Evolutionary conservation across 2,329 filamentous ascomycete species (phyloP), one percentile per base, ranked within the genome.

Genomic region (Thermomyces lanuginosus): DNA sequence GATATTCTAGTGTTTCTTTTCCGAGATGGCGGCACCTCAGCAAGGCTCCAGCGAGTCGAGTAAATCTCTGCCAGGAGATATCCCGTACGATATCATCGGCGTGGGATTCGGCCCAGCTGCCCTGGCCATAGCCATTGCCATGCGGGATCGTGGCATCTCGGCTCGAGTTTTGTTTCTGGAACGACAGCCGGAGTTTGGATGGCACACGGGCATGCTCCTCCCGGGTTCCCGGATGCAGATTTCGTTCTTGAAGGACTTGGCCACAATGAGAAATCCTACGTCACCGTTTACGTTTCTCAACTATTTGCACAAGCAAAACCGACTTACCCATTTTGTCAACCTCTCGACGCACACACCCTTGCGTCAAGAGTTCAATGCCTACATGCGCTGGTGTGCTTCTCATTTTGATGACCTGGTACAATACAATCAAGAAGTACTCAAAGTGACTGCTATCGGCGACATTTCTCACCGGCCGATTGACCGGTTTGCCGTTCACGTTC

Each of bases 321-420:
- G 31, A 2, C 31, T 33, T 16, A 27, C 27, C 4, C 24, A 29
- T 9, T 33, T 33, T 8, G 29, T 33, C 8, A 33, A 33, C 15
- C 18, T 33, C 8, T 33, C 31, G 3, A 33, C 31, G 3, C 31
- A 33, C n/a, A 33, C 31, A 8, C 31, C 31, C 1, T 33, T 33
- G n/a, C 27, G 31, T 8, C 27, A 33, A 11, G 31, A 33, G 24
- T 33, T 33, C 10, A 33, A 33, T 29, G 31, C 29, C 8, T 33
- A 33, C n/a, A 29, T 33, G 31, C 29, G 27, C 9, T 33, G 31
- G 31, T 33, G 31, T 16, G 31, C 31, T 7, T 29, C 23, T 13
- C 27, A 33, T 15, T 33, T 33, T 12, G 13, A 8, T 8, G 24
- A 27, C 16, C 21, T 21, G 12, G 31, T 33, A 14, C 22, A 16